phyloP scores from a whole-genome alignment of 176 grass and related monocot genomes.

The Secale cereale region DNA sequence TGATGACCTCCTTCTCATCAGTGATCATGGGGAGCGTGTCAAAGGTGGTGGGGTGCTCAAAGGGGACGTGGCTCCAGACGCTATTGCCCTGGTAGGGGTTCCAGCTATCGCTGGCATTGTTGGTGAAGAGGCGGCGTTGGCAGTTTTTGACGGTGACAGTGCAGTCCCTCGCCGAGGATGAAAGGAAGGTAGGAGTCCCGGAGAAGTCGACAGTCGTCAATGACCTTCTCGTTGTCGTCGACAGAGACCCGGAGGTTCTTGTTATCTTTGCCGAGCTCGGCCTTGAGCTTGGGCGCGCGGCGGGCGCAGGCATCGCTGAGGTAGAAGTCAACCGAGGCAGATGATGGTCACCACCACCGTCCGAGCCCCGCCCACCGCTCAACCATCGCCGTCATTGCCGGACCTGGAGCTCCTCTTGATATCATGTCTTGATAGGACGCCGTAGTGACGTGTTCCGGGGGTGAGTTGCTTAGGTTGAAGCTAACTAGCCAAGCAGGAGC shows the following conservation, averaged over 20 bases:
- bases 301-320: not conserved
- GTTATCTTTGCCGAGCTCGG: slow-evolving; percentile 14
- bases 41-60: slow-evolving; percentile 53
- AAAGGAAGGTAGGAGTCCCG: not conserved
- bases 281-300: slow-evolving; percentile 18
- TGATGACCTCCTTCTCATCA: not conserved
- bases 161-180: slow-evolving; percentile 7
- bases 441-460: no score
- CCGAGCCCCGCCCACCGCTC: slow-evolving; percentile 14
- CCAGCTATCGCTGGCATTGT: not conserved
- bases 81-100: not conserved
- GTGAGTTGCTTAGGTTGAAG: no score
- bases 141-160: not conserved
- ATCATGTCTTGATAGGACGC: no score
- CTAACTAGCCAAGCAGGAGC: no score
- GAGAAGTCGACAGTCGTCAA: slow-evolving; percentile 18
- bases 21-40: slow-evolving; percentile 40
- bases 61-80: not conserved
- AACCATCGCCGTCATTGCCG: not conserved
- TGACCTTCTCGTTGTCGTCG: no score
- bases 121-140: slow-evolving; percentile 27
- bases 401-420: no score
- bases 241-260: not conserved
- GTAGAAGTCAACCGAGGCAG: not conserved
- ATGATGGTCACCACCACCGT: no score